These are phyloP conservation scores for Podila minutissima DNA, from an alignment of 192 early-diverging fungal species.

Conservation along the genomic window DNA sequence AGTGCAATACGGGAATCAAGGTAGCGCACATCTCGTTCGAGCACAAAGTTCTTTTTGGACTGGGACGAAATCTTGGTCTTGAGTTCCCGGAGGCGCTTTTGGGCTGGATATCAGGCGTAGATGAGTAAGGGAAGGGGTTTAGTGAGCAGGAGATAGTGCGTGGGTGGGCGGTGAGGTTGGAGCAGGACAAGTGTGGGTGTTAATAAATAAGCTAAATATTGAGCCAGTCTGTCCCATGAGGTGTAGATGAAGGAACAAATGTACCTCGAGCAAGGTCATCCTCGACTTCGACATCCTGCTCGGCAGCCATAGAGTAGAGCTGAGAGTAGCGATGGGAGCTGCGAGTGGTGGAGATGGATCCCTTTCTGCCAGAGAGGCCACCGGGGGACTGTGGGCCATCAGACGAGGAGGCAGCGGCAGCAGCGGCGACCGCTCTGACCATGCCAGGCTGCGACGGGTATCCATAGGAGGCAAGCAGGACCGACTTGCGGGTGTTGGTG, in stretches of 20 bases:
- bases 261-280: constrained; percentile 92
- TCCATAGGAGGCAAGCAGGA: constrained; percentile 45
- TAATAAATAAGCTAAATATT: background rate
- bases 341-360: constrained; percentile 58
- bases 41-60: constrained; percentile 94
- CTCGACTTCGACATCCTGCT: constrained; percentile 92
- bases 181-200: constrained; percentile 3
- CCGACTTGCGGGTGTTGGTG: constrained; percentile 46
- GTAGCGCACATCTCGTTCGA: constrained; percentile 93
- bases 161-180: background rate
- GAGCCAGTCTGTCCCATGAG: background rate
- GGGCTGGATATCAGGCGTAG: constrained; percentile 61
- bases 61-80: constrained; percentile 92
- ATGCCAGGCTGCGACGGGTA: constrained; percentile 49
- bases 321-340: constrained; percentile 77
- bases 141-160: background rate
- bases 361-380: constrained; percentile 34
- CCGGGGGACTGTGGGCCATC: constrained; percentile 18
- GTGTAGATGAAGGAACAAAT: constrained; percentile 20
- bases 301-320: constrained; percentile 85
- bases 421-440: constrained; percentile 45
- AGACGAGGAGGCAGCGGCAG: constrained; percentile 30
- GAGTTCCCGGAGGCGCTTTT: constrained; percentile 83
- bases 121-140: constrained; percentile 5
- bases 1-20: constrained; percentile 92